These are phyloP conservation scores for Orbilia quercus DNA, from an alignment of 2,329 filamentous ascomycete genomes.

Conservation along the genomic window DNA sequence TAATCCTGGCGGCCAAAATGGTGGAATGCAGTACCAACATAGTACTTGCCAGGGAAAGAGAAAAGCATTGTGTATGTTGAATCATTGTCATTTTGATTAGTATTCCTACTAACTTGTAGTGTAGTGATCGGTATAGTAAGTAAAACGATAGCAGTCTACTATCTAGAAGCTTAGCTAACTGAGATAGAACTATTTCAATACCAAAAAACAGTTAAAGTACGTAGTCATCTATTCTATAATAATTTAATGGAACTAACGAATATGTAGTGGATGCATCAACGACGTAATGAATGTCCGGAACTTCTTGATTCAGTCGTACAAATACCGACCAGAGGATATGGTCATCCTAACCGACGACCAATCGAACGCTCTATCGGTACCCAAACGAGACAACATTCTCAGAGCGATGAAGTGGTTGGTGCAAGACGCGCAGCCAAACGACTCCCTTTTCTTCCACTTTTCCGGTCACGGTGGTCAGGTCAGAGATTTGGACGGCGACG, in stretches of 20 bases:
- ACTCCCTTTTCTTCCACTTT: slow-evolving; percentile 97
- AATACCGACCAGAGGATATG: slow-evolving; percentile 96
- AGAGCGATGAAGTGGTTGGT: slow-evolving; percentile 98
- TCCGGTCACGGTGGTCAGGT: slow-evolving; percentile 83
- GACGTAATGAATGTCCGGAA: slow-evolving; percentile 97
- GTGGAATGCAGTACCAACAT: slow-evolving; percentile 39
- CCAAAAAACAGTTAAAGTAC: slow-evolving; percentile 51
- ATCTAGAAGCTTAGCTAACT: slow-evolving; percentile 15
- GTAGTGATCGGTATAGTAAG: slow-evolving; percentile 56
- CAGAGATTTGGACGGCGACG: slow-evolving; percentile 80
- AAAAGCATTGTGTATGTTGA: slow-evolving; percentile 45
- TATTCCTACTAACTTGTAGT: slow-evolving; percentile 14
- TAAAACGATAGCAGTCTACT: neutral
- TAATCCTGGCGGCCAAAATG: slow-evolving; percentile 27
- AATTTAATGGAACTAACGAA: slow-evolving; percentile 16
- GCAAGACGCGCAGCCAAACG: slow-evolving; percentile 89
- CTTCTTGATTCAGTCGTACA: slow-evolving; percentile 88
- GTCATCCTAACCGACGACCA: slow-evolving; percentile 96
- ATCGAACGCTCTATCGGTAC: slow-evolving; percentile 96
- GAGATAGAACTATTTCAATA: slow-evolving; percentile 53
- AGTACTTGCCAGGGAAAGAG: slow-evolving; percentile 57
- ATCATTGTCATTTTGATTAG: neutral
- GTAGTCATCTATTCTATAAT: neutral
- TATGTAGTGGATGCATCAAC: slow-evolving; percentile 83
- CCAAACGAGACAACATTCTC: slow-evolving; percentile 93